Percentiles rank a stretch among this genome's conserved stretches.
Conservation (phyloP, 345 rosid genomes). For the Lepidium didymum region DNA sequence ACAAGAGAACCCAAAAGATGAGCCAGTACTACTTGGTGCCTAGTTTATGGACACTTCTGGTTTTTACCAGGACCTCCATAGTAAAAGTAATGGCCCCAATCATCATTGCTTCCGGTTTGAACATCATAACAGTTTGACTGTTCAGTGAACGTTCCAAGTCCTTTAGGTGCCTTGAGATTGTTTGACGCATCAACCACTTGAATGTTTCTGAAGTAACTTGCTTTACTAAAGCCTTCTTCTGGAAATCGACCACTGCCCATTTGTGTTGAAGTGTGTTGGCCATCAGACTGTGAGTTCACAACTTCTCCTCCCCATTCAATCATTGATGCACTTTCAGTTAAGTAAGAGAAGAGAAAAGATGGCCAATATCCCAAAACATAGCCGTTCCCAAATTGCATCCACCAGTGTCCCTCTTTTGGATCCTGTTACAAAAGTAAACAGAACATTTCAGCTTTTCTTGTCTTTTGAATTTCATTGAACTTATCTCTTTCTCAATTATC, state of each 20-base stretch:
- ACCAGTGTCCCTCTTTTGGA: constrained; percentile 97
- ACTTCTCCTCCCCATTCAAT: constrained; percentile 99
- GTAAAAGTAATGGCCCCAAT: constrained; percentile 97
- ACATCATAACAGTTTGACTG: constrained; percentile 94
- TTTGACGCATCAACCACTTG: constrained; percentile 84
- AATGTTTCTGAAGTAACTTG: constrained; percentile 87
- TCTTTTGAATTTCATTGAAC: neutral
- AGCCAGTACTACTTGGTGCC: constrained; percentile 3
- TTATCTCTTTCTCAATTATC: neutral
- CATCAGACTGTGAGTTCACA: constrained; percentile 80
- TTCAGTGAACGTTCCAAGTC: constrained; percentile 84
- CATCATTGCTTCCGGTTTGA: constrained; percentile 76
- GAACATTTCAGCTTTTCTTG: neutral
- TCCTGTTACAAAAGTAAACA: constrained; percentile 42
- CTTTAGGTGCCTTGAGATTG: constrained; percentile 89
- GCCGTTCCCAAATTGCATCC: constrained; percentile 96
- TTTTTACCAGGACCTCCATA: constrained; percentile 95
- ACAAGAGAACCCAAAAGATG: neutral
- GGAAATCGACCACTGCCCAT: constrained; percentile 96
- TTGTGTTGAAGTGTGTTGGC: constrained; percentile 85
- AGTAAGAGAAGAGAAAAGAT: constrained; percentile 86
- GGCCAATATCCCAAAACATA: constrained; percentile 94
- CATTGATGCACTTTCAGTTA: constrained; percentile 89
- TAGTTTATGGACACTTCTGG: constrained; percentile 53
- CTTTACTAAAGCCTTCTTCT: constrained; percentile 90